Base-by-base conservation (phyloP, 306 rosid genomes). In the Malus asiatica region DNA sequence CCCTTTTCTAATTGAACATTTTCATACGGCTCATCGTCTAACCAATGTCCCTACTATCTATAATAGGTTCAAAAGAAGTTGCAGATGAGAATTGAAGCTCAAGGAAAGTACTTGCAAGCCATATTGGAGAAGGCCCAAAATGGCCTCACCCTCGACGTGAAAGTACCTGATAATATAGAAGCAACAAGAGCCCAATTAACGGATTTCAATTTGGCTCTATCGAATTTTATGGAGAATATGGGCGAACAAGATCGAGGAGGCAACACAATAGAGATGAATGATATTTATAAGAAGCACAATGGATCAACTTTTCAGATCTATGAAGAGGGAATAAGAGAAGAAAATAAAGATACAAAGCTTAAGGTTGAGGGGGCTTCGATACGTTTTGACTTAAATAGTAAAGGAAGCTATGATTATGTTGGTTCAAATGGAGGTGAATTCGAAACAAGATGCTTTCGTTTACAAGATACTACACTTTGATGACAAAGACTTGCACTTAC, bases 11-110 rank as follows among this genome's bases (percentile, higher is more conserved):
- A 0, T 13, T 12, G 16, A 13, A 45, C 16, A 4, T 45, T 12
- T 9, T 57, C 35, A 35, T 27, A 27, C 11, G 75, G 62, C 6
- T 8, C 65, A 22, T 61, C 42, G 23, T 13, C 42, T 51, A 62
- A 46, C 20, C 30, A 60, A 52, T 66, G 25, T 30, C 15, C 1
- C 76, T 27, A 15, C 55, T 32, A 11, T 23, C 59, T 12, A 58
- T 27, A 65, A 75, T 61, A 92, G 97, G 97, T 92, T 72, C 96
- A 92, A 76, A 92, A 84, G 83, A 92, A 83, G 76, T 70, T 92
- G 77, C 90, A 87, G 45, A 86, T 90, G 87, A 90, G 95, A 89
- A 90, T 92, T 76, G 98, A 96, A 80, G 90, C 97, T 1, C 98
- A 96, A 84, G 99, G 92, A 73, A 90, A 89, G 84, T 92, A 92